phyloP scores from a whole-genome alignment of 2,329 filamentous ascomycete genomes.

The Tolypocladium guangdongense region DNA sequence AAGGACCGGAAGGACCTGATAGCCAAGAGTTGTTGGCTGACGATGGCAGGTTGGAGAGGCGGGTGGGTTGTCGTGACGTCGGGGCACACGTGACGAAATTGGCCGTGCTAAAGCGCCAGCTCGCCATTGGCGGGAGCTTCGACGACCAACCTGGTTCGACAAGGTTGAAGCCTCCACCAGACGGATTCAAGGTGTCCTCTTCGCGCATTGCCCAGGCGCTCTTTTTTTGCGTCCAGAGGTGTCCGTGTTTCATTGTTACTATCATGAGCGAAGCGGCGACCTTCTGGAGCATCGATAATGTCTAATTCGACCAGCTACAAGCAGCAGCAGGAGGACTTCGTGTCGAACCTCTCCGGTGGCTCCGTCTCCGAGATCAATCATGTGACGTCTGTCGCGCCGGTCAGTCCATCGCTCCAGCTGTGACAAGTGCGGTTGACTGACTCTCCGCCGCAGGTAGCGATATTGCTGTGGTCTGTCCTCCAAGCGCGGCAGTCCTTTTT shows the following conservation, averaged over 20 bases:
- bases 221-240: not conserved
- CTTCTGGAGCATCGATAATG: slow-evolving; percentile 15
- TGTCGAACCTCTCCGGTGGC: slow-evolving; percentile 81
- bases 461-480: slow-evolving; percentile 79
- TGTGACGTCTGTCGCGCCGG: slow-evolving; percentile 76
- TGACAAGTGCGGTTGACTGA: not conserved
- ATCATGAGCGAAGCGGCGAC: not conserved
- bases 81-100: not conserved
- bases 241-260: not conserved
- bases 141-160: not conserved
- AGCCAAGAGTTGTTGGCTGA: not conserved
- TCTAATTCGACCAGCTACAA: slow-evolving; percentile 57
- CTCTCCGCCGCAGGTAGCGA: slow-evolving; percentile 49
- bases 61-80: not conserved
- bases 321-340: slow-evolving; percentile 86
- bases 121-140: not conserved
- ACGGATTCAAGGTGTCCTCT: not conserved
- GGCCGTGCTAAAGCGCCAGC: not conserved
- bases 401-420: slow-evolving; percentile 27
- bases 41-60: not conserved
- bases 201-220: not conserved
- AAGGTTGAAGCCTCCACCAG: not conserved
- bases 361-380: slow-evolving; percentile 75
- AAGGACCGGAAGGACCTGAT: not conserved
- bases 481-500: slow-evolving; percentile 81